Conservation (phyloP, 2,329 filamentous ascomycete species). For the Nannizziopsis arthrosporioides region DNA sequence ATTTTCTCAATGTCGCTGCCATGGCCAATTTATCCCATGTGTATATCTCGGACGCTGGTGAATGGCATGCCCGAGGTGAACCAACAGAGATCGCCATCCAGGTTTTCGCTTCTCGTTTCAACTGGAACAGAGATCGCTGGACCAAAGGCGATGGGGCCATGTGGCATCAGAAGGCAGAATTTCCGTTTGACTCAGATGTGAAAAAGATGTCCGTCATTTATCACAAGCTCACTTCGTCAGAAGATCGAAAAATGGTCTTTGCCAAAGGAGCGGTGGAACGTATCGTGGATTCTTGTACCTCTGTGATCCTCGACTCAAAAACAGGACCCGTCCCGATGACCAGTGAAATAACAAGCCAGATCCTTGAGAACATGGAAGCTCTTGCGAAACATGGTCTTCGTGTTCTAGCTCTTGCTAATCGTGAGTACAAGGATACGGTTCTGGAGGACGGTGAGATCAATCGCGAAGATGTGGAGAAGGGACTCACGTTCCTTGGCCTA, state of each 20-base stretch:
- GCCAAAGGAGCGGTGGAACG: constrained; percentile 47
- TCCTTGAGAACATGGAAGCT: constrained; percentile 57
- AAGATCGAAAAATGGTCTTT: constrained; percentile 27
- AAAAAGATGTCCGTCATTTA: constrained; percentile 70
- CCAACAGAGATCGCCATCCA: constrained; percentile 65
- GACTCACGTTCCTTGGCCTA: constrained; percentile 65
- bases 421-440: constrained; percentile 21
- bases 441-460: constrained; percentile 34
- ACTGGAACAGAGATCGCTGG: constrained; percentile 47
- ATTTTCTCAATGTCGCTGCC: constrained; percentile 52
- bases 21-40: constrained; percentile 56
- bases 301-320: constrained; percentile 37
- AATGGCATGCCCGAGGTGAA: constrained; percentile 55
- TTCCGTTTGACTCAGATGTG: constrained; percentile 61
- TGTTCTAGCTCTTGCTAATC: constrained; percentile 54
- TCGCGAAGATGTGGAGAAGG: constrained; percentile 53
- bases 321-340: constrained; percentile 37
- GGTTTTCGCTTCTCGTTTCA: constrained; percentile 59
- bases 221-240: constrained; percentile 19
- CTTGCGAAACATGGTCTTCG: constrained; percentile 56
- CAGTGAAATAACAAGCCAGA: constrained; percentile 43
- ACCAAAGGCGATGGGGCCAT: constrained; percentile 39
- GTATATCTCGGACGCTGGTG: constrained; percentile 41
- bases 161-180: constrained; percentile 54
- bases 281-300: constrained; percentile 51